Conservation (phyloP, 441 rosid species). For the Corymbia citriodora region DNA sequence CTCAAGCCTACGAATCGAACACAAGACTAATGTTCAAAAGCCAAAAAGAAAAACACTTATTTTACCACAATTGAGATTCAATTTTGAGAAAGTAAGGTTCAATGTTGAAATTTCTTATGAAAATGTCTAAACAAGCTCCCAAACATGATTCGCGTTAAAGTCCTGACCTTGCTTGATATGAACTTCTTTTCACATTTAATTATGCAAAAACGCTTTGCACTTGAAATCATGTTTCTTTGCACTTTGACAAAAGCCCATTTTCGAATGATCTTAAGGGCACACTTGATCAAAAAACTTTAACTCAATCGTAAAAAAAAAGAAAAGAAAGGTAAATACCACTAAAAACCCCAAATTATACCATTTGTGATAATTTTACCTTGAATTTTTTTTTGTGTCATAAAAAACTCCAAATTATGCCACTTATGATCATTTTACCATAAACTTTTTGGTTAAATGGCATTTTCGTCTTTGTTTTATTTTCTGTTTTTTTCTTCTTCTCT, state of each 20-base stretch:
- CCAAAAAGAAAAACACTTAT: background rate
- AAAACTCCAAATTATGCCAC: too few species aligned
- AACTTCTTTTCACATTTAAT: background rate
- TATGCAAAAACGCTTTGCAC: background rate
- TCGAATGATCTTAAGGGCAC: background rate
- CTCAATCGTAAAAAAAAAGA: too few species aligned
- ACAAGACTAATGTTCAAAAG: background rate
- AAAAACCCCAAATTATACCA: background rate
- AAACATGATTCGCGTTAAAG: background rate
- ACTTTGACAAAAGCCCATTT: background rate
- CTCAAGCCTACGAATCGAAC: background rate
- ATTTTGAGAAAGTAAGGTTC: accelerated
- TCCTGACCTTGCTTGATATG: background rate
- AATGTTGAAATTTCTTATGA: background rate
- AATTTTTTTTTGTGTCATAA: too few species aligned
- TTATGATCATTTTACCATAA: too few species aligned
- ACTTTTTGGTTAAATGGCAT: too few species aligned
- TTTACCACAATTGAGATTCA: background rate
- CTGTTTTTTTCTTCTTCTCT: too few species aligned
- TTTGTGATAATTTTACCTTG: too few species aligned
- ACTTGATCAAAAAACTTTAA: background rate
- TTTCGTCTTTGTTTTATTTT: too few species aligned
- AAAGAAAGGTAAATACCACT: accelerated
- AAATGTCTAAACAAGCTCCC: background rate
- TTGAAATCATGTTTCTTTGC: accelerated